Base-by-base conservation (phyloP, 192 early-diverging fungal species). In the Mortierella antarctica region DNA sequence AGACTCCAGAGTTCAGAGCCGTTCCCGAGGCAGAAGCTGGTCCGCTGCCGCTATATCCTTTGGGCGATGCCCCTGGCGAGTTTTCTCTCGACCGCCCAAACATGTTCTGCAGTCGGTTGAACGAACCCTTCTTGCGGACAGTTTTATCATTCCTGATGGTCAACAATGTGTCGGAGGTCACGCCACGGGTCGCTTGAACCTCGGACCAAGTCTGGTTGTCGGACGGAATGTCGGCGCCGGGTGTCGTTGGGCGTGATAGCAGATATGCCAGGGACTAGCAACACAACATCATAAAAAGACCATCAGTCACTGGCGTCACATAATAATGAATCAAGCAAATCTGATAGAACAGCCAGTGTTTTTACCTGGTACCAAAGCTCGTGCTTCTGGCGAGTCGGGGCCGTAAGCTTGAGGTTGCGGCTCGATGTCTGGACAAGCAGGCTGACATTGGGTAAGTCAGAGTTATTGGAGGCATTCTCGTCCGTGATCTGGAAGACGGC, bases 341-440 rank as follows among this genome's bases (percentile, higher is more conserved):
- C 5, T 21, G 0, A 39, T 15, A 47, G 12, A 50, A 14, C 6
- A 17, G 46, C n/a, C 41, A 21, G 45, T 6, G 20, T 48, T 31
- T 46, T 48, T 83, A 89, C 92, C 86, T 91, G 81, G 64, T 84
- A 91, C 93, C 93, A 95, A 60, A 88, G 74, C 18, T 92, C 91
- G 70, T 95, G 93, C 55, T 89, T 87, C 39, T 89, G 83, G 57
- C 88, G 87, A 2, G 83, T 86, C 2, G 83, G 85, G 12, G 93
- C 93, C 44, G 89, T 93, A 70, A 95, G 71, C 78, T 95, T 95
- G 64, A 95, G 82, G 78, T 93, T 90, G 31, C 93, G 87, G 64
- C 86, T 88, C 14, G 86, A 83, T 13, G 93, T 95, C 41, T 88
- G 86, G 7, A 95, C 84, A 13, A 95, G 67, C 52, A 95, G 86